Percentiles rank a stretch among this genome's conserved stretches.
These are phyloP conservation scores for Xylaria polymorpha DNA, from an alignment of 2,329 filamentous ascomycete genomes.

Conservation along the genomic window DNA sequence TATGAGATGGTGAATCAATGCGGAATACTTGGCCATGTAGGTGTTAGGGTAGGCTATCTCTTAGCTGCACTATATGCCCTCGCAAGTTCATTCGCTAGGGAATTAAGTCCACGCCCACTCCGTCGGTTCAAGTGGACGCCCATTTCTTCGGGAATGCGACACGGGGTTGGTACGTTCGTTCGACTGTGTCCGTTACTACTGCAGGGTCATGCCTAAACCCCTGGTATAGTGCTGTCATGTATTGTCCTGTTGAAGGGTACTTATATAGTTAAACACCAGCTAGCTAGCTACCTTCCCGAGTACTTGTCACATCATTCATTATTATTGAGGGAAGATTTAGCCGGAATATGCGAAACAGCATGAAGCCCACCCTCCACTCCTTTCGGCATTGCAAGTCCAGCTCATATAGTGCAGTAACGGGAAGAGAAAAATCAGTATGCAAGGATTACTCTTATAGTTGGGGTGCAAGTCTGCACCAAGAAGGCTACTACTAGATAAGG, in stretches of 20 bases:
- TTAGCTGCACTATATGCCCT: conserved; percentile 4
- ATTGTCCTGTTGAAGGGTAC: neutral
- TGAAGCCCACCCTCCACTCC: conserved; percentile 20
- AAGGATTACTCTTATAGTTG: conserved; percentile 6
- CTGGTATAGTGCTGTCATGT: neutral
- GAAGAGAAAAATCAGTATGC: conserved; percentile 8
- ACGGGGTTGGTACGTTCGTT: neutral
- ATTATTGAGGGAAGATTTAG: conserved; percentile 26
- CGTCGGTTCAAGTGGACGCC: conserved; percentile 9
- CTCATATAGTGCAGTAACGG: conserved; percentile 2
- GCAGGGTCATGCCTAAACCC: neutral
- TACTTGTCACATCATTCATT: conserved; percentile 3
- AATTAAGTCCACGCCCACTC: conserved; percentile 1
- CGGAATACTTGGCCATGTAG: neutral
- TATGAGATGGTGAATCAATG: neutral
- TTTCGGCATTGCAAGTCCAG: conserved; percentile 27
- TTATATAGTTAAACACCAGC: neutral
- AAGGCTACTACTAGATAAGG: conserved; percentile 9
- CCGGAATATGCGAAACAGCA: conserved; percentile 31
- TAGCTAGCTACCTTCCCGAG: no score
- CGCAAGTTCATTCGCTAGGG: conserved; percentile 6
- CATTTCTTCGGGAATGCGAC: conserved; percentile 11
- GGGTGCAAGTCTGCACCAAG: conserved; percentile 1
- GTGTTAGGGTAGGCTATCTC: neutral
- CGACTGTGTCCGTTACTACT: conserved; percentile 1